Evolutionary conservation across 1,139 yeast genomes (phyloP).

Genomic region (Yamadazyma blattariae): DNA sequence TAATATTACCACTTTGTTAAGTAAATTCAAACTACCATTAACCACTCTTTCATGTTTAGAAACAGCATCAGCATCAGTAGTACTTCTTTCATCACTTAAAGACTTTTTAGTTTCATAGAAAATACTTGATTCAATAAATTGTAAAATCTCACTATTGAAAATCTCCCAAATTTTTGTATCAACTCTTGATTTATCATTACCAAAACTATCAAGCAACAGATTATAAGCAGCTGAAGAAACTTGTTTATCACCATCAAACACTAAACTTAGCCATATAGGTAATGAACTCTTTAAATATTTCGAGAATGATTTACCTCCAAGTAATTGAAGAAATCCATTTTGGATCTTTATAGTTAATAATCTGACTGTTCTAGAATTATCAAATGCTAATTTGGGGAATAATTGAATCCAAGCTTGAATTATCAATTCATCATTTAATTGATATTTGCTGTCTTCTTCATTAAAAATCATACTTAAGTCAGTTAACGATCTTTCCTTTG

Average conservation of each 20-base stretch:
- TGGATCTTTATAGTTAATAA: conserved; percentile 62
- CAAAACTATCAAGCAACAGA: conserved; percentile 52
- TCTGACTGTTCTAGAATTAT: conserved; percentile 66
- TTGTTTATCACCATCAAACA: conserved; percentile 63
- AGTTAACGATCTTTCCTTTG: conserved; percentile 74
- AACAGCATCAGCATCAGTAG: conserved; percentile 62
- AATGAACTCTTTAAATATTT: conserved; percentile 69
- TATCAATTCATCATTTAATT: conserved; percentile 44
- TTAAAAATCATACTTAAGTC: conserved; percentile 45
- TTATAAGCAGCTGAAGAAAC: conserved; percentile 53
- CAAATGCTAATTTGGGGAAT: conserved; percentile 75
- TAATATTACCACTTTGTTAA: conserved; percentile 37
- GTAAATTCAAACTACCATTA: conserved; percentile 49
- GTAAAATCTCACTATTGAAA: conserved; percentile 55
- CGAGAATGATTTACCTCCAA: conserved; percentile 59
- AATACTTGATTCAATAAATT: conserved; percentile 51
- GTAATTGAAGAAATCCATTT: conserved; percentile 40
- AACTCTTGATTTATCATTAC: conserved; percentile 52
- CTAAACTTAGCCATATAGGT: conserved; percentile 71
- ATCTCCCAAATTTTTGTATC: conserved; percentile 54
- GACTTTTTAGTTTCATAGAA: conserved; percentile 58
- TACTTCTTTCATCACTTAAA: conserved; percentile 73
- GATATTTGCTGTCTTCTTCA: conserved; percentile 7
- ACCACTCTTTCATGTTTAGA: conserved; percentile 65
- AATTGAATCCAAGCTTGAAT: conserved; percentile 74